These are phyloP conservation scores for Holtermannia corniformis DNA, from an alignment of 768 basidiomycete species.

Conservation along the genomic window DNA sequence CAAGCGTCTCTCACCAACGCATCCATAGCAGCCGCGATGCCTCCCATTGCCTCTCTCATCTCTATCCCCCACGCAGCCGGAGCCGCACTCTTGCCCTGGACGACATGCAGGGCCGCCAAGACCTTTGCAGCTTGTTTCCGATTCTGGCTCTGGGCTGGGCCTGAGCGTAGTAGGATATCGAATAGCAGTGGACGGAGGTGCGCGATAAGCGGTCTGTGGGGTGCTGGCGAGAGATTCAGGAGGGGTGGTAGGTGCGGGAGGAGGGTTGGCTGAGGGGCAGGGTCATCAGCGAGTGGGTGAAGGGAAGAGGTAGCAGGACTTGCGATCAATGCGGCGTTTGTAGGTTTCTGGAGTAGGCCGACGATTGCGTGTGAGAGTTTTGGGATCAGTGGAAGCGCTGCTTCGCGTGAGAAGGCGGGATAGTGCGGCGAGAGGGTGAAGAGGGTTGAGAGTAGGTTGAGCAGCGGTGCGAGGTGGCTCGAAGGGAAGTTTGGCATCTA, in stretches of 20 bases:
- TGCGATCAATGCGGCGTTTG: neutral
- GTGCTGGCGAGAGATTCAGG: constrained; percentile 31
- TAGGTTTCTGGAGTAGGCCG: neutral
- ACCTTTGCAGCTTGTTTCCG: constrained; percentile 10
- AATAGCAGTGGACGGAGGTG: constrained; percentile 21
- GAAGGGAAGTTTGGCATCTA: constrained; percentile 2
- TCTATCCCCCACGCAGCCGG: constrained; percentile 19
- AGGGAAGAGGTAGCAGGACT: neutral
- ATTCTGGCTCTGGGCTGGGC: constrained; percentile 4
- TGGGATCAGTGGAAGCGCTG: neutral
- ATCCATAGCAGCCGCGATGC: constrained; percentile 12
- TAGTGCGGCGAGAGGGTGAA: constrained; percentile 4
- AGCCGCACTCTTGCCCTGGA: constrained; percentile 20
- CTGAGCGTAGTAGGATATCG: constrained; percentile 13
- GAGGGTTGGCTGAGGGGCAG: constrained; percentile 6
- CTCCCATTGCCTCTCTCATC: constrained; percentile 25
- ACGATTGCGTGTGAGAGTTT: constrained; percentile 2
- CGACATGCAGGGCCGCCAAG: constrained; percentile 18
- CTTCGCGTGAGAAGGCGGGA: neutral
- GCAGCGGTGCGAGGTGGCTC: constrained; percentile 7
- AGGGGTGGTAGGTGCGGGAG: constrained; percentile 19
- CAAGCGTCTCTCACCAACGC: constrained; percentile 21
- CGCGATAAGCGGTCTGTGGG: constrained; percentile 32
- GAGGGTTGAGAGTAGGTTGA: constrained; percentile 7
- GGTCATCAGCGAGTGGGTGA: neutral